phyloP scores from a whole-genome alignment of 345 rosid species.

The Dovyalis caffra region DNA sequence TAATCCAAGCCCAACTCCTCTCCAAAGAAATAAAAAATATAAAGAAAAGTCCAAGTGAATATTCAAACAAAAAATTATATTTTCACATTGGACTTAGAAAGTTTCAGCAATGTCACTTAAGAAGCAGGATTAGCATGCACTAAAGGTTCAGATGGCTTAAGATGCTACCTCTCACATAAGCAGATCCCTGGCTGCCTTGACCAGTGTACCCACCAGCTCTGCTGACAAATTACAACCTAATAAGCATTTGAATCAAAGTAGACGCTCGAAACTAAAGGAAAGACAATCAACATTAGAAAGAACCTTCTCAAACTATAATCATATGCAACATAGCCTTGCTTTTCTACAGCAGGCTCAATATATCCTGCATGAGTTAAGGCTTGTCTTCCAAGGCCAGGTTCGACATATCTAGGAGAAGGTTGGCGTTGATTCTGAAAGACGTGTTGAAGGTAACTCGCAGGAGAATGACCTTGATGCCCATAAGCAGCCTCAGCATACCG shows the following conservation, averaged over 20 bases:
- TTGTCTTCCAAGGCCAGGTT: conserved; percentile 4
- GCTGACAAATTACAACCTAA: conserved; percentile 7
- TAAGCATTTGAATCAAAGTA: background rate
- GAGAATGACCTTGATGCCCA: conserved; percentile 5
- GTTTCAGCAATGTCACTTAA: too few relatives aligned
- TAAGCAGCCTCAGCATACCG: conserved; percentile 2
- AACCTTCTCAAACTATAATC: conserved; percentile 14
- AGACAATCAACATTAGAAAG: background rate
- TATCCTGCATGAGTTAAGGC: conserved; percentile 26
- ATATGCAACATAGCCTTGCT: background rate
- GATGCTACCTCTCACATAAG: conserved; percentile 17
- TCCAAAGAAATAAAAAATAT: too few relatives aligned
- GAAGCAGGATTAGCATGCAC: background rate
- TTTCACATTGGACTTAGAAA: too few relatives aligned
- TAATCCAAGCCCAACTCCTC: too few relatives aligned
- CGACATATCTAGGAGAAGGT: conserved; percentile 6
- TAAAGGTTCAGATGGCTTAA: background rate
- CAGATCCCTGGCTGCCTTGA: conserved; percentile 7
- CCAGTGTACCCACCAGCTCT: conserved; percentile 13
- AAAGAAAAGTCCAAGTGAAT: too few relatives aligned
- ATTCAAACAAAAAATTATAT: too few relatives aligned
- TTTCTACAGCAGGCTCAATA: conserved; percentile 5
- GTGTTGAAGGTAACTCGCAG: background rate
- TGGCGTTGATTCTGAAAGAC: conserved; percentile 1
- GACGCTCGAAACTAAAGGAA: background rate